phyloP scores from a whole-genome alignment of 2,329 filamentous ascomycete genomes.

The Trichoderma koningiopsis region DNA sequence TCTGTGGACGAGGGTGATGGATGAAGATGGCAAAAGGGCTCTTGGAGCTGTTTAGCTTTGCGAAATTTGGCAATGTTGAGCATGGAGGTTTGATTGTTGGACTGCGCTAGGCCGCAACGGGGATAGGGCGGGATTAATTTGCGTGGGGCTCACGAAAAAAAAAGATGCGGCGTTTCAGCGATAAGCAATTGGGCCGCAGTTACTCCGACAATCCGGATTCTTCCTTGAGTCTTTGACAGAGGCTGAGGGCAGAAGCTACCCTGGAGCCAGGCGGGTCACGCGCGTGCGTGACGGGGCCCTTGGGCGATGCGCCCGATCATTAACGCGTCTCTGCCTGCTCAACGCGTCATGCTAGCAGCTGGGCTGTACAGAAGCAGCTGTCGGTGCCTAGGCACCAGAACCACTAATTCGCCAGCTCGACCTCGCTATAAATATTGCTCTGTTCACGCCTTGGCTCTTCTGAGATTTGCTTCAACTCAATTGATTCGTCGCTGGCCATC shows the following conservation, averaged over 20 bases:
- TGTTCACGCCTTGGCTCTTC: conserved; percentile 26
- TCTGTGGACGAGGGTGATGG: conserved; percentile 36
- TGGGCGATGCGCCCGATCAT: conserved; percentile 28
- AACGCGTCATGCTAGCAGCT: conserved; percentile 39
- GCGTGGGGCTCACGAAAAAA: conserved; percentile 6
- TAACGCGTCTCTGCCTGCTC: conserved; percentile 45
- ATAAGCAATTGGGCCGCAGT: neutral
- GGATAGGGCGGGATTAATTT: conserved; percentile 30
- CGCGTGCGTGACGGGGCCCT: conserved; percentile 4
- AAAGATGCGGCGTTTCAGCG: neutral
- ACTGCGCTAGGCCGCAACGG: conserved; percentile 36
- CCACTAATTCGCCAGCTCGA: conserved; percentile 26
- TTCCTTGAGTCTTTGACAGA: neutral
- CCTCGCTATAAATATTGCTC: conserved; percentile 25
- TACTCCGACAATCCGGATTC: neutral
- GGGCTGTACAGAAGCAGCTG: neutral
- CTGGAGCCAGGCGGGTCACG: neutral
- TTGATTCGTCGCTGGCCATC: conserved; percentile 22
- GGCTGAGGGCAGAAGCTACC: neutral
- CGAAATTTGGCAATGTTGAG: conserved; percentile 51
- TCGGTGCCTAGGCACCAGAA: conserved; percentile 16
- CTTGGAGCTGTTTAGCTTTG: conserved; percentile 39
- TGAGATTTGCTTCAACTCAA: conserved; percentile 23
- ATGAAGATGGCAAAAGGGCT: conserved; percentile 37
- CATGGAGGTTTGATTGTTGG: conserved; percentile 46